These are phyloP conservation scores for Phytophthora podocarpi DNA, from an alignment of 352 stramenopile species.

Conservation along the genomic window DNA sequence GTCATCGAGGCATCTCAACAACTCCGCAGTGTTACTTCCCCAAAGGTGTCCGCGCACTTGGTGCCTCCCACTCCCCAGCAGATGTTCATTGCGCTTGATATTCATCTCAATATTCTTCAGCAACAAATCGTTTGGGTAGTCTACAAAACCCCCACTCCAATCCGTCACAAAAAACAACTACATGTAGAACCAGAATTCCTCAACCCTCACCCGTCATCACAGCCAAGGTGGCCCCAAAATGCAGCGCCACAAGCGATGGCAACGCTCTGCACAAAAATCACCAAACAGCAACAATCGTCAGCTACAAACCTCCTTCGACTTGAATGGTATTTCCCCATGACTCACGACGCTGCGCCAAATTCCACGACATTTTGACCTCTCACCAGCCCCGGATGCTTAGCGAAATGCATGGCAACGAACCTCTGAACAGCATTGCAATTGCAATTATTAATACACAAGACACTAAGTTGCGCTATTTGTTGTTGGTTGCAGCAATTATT, in stretches of 20 bases:
- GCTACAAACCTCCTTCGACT: not conserved
- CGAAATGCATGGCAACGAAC: conserved; percentile 53
- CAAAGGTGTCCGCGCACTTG: conserved; percentile 50
- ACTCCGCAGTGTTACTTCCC: conserved; percentile 27
- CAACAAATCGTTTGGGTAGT: conserved; percentile 54
- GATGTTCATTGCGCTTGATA: conserved; percentile 40
- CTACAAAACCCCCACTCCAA: conserved; percentile 15
- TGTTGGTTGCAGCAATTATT: not conserved
- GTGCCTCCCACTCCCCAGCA: conserved; percentile 32
- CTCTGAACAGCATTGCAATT: conserved; percentile 25
- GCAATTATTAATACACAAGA: not conserved
- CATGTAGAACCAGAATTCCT: not conserved
- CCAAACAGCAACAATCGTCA: not conserved
- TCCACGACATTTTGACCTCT: conserved; percentile 40
- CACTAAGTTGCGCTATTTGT: not conserved
- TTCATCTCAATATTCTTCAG: conserved; percentile 53
- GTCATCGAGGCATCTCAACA: conserved; percentile 27
- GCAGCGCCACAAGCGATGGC: conserved; percentile 51
- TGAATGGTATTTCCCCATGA: not conserved
- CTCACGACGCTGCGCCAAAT: conserved; percentile 60
- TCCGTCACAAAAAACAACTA: not conserved
- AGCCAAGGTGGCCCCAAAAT: conserved; percentile 41
- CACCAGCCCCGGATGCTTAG: conserved; percentile 38
- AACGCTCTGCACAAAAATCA: conserved; percentile 36
- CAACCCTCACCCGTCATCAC: conserved; percentile 46